Base-by-base conservation (phyloP, 2,329 filamentous ascomycete species). In the Magnaporthiopsis poae region DNA sequence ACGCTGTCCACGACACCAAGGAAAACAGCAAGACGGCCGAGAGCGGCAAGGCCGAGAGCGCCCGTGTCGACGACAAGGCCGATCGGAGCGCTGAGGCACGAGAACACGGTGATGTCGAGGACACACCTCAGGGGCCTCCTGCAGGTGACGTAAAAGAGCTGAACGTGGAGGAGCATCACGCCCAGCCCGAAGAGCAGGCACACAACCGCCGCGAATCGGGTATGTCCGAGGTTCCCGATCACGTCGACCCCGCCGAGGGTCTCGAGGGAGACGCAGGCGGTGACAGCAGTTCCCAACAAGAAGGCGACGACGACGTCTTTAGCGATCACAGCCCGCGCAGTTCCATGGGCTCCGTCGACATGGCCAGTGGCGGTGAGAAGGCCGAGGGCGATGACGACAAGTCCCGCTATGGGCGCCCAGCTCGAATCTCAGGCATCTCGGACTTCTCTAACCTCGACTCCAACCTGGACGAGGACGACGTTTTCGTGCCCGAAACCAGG, bases 291-390 rank as follows among this genome's bases (percentile, higher is more conserved):
- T 82, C 82, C 65, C 78, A 83, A 67, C 81, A 80, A 36, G 82
- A 84, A 25, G 82, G 85, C 70, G 82, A 85, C 29, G 82, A 85
- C 70, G 84, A 86, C 64, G 81, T 87, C 25, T 87, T 87, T 71
- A 86, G 83, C 74, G 82, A 83, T 70, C 80, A 78, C 75, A 88
- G 80, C 73, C 81, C 80, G 1, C 81, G 84, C 59, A 86, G 82
- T 73, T 87, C 85, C 1, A 73, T 85, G 66, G 83, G 82, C 1
- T 86, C 84, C 1, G 77, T 83, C 67, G 76, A 73, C 68, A 67
- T 65, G 64, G 25, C 56, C 33, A 39, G 66, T 59, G 60, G 25
- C 67, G 63, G 60, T 62, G 60, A 64, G 61, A 67, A 65, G 64
- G 5, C 64, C 65, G 31, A 70, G 13, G 64, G 21, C 7, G 59